Conservation (phyloP, 768 basidiomycete species). For the Agaricus sinodeliciosus region DNA sequence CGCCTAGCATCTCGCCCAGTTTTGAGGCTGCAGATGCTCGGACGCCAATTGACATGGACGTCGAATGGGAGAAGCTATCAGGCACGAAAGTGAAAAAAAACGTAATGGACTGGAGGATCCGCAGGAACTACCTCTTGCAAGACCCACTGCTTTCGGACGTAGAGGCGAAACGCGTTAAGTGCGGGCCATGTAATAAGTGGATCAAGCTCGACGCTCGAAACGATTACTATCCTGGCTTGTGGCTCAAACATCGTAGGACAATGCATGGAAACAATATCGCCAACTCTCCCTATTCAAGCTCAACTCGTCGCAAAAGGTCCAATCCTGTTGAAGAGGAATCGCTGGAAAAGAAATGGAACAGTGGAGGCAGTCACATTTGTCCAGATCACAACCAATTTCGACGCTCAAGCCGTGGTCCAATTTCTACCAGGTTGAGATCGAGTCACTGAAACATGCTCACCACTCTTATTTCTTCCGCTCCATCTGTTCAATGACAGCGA, state of each 20-base stretch:
- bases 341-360: not conserved
- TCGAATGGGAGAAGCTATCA: not conserved
- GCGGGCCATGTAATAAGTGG: slow-evolving; percentile 4
- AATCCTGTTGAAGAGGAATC: not conserved
- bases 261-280: not conserved
- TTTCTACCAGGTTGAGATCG: not conserved
- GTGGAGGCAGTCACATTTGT: not conserved
- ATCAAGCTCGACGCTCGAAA: slow-evolving; percentile 7
- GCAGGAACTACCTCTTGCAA: not conserved
- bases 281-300: not conserved
- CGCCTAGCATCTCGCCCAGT: not conserved
- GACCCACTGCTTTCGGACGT: not conserved
- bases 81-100: slow-evolving; percentile 7
- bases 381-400: not conserved
- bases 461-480: slow-evolving; percentile 1
- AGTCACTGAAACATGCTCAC: slow-evolving; percentile 1
- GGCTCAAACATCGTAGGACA: slow-evolving; percentile 8
- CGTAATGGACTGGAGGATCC: slow-evolving; percentile 5
- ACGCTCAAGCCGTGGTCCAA: not conserved
- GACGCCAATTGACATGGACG: not conserved
- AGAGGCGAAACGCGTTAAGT: slow-evolving; percentile 5
- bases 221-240: slow-evolving; percentile 10
- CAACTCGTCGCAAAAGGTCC: not conserved
- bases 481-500: not conserved
- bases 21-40: not conserved